Evolutionary conservation across 176 grass and related monocot species (phyloP).

Genomic region (Typha latifolia): DNA sequence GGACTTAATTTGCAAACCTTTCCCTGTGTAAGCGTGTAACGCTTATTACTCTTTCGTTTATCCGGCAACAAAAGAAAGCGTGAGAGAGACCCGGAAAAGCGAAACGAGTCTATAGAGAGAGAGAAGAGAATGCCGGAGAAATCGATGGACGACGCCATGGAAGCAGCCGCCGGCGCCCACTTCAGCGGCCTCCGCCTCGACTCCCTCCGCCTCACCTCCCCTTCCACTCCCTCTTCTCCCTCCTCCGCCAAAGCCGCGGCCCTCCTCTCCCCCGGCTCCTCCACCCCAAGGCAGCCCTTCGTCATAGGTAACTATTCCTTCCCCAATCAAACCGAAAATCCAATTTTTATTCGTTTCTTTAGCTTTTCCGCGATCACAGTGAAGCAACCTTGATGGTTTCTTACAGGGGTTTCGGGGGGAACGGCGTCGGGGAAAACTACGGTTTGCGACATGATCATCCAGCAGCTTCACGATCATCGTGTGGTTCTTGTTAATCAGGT

Average conservation of each 20-base stretch:
- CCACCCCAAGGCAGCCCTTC: slow-evolving; percentile 48
- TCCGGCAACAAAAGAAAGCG: no score
- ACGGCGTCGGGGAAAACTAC: slow-evolving; percentile 98
- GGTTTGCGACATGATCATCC: slow-evolving; percentile 99
- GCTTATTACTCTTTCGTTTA: no score
- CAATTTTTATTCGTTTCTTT: no score
- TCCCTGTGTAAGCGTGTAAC: no score
- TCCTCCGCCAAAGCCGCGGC: slow-evolving; percentile 35
- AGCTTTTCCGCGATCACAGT: no score
- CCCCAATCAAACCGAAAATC: no score
- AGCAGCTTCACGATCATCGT: slow-evolving; percentile 96
- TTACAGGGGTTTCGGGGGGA: slow-evolving; percentile 74
- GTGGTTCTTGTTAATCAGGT: slow-evolving; percentile 94
- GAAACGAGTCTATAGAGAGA: no score
- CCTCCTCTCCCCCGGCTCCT: no score
- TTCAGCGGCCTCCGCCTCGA: slow-evolving; percentile 91
- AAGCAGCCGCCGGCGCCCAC: slow-evolving; percentile 66
- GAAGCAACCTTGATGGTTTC: not conserved
- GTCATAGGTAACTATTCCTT: slow-evolving; percentile 52
- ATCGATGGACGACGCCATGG: slow-evolving; percentile 69
- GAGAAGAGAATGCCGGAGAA: no score
- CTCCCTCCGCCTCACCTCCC: not conserved
- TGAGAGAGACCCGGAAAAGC: no score
- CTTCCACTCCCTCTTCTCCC: slow-evolving; percentile 45
- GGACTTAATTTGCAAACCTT: no score